phyloP scores from a whole-genome alignment of 2,329 filamentous ascomycete genomes.

The Cordyceps militaris region DNA sequence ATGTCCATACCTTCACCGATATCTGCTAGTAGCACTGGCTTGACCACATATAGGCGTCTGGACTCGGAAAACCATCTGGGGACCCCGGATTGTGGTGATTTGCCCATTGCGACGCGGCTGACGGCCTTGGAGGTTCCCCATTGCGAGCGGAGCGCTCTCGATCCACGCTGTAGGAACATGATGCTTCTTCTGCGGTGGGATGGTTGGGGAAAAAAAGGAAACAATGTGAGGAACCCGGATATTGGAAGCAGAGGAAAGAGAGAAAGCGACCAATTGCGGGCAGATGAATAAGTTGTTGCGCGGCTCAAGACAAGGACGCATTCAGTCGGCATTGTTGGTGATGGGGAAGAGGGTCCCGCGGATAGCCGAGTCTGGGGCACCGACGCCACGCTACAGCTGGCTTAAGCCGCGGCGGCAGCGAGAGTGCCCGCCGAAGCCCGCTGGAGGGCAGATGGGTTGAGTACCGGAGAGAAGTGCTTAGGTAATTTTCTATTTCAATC shows the following conservation, averaged over 20 bases:
- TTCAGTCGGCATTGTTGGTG: conserved; percentile 30
- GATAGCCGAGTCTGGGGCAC: conserved; percentile 32
- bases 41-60: conserved; percentile 49
- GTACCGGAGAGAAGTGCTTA: neutral
- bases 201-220: conserved; percentile 4
- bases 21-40: conserved; percentile 76
- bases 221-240: neutral
- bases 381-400: conserved; percentile 4
- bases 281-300: conserved; percentile 7
- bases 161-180: conserved; percentile 51
- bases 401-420: conserved; percentile 2
- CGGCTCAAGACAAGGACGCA: conserved; percentile 19
- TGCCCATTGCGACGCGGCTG: conserved; percentile 27
- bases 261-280: conserved; percentile 4
- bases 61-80: conserved; percentile 46
- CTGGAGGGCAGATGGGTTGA: neutral
- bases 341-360: conserved; percentile 25
- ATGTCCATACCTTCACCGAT: conserved; percentile 69
- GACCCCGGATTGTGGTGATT: conserved; percentile 24
- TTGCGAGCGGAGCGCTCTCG: conserved; percentile 44
- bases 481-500: too few species aligned
- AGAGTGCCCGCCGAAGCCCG: neutral
- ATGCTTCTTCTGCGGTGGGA: neutral
- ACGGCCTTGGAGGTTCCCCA: conserved; percentile 39
- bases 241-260: neutral